Evolutionary conservation across 1,284 basidiomycete species (phyloP), one percentile per base, ranked within the genome.

Genomic region (Fistulinella staudtii): DNA sequence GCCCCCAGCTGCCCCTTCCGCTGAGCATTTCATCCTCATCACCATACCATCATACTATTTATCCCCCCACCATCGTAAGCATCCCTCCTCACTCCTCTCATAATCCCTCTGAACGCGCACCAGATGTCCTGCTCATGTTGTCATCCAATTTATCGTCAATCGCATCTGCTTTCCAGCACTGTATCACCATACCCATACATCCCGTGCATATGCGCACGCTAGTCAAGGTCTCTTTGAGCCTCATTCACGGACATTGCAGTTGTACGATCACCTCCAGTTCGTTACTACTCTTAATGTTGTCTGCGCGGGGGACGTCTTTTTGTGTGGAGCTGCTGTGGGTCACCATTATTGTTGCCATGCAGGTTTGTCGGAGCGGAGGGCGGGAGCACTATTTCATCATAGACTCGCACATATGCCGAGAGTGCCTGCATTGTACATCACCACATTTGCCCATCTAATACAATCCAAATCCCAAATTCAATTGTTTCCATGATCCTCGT

Each of bases 1-100:
- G 66, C 77, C n/a, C 76, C 77, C 31, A 74, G 69, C 58, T 85
- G 82, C 71, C 83, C 83, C 24, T 85, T 85, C 80, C 60, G 55
- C 45, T 53, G 54, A 53, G 51, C 50, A 45, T 51, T 17, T 29
- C 43, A 25, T 42, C 29, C 31, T 45, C 36, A 46, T 33, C 31
- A n/a, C n/a, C n/a, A n/a, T n/a, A n/a, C 20, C 31, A 17, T 33
- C 31, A 18, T 33, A 35, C 39, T 56, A 57, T 61, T 59, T 64
- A 66, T 61, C 49, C 47, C 39, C 38, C 40, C n/a, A n/a, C n/a
- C n/a, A 36, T 33, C 39, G 21, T 48, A 56, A 56, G 60, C 63
- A 39, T 44, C 61, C 61, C 17, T 6, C 15, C 20, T 17, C 34
- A 1, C 15, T 18, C 1, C 14, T 8, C 2, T 18, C 34, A 1